Percentiles rank a stretch among this genome's conserved stretches.
These are phyloP conservation scores for Fomitopsis schrenkii DNA, from an alignment of 1,284 basidiomycete species.

Conservation along the genomic window DNA sequence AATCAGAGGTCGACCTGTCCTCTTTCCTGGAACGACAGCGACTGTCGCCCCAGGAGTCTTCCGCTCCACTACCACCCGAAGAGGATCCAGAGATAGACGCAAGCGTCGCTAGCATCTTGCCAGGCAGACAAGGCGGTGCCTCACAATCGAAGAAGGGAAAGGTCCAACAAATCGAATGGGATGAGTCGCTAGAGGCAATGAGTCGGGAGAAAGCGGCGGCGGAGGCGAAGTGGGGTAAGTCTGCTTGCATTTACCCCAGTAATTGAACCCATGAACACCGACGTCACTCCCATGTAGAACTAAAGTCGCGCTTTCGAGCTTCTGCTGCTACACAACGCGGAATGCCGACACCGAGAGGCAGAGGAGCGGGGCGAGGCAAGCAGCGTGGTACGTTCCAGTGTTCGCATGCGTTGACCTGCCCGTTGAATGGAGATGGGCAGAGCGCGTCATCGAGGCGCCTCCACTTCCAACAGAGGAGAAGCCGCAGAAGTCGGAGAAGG, in stretches of 20 bases:
- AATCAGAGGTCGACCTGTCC: slow-evolving; percentile 72
- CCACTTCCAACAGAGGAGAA: slow-evolving; percentile 43
- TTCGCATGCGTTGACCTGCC: slow-evolving; percentile 6
- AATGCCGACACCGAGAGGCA: slow-evolving; percentile 15
- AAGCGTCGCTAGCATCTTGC: slow-evolving; percentile 48
- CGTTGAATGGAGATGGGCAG: slow-evolving; percentile 14
- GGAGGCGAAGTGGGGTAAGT: slow-evolving; percentile 66
- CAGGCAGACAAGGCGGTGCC: slow-evolving; percentile 17
- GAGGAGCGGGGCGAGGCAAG: slow-evolving; percentile 21
- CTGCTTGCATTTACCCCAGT: not conserved
- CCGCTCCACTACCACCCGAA: slow-evolving; percentile 20
- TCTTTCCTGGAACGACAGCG: slow-evolving; percentile 60
- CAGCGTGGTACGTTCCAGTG: slow-evolving; percentile 30
- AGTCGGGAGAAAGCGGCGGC: slow-evolving; percentile 64
- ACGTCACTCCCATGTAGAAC: slow-evolving; percentile 36
- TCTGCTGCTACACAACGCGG: slow-evolving; percentile 47
- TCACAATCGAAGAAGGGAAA: slow-evolving; percentile 53
- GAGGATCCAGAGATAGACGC: slow-evolving; percentile 65
- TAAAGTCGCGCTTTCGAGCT: slow-evolving; percentile 63
- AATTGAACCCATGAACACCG: not conserved
- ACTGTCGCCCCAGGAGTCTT: slow-evolving; percentile 29
- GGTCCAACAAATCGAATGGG: slow-evolving; percentile 61
- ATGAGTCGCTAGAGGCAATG: slow-evolving; percentile 58
- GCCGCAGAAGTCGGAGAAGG: slow-evolving; percentile 43
- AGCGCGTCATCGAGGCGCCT: slow-evolving; percentile 46